Conservation (phyloP, 2,329 filamentous ascomycete genomes). For the Neocucurbitaria cava region DNA sequence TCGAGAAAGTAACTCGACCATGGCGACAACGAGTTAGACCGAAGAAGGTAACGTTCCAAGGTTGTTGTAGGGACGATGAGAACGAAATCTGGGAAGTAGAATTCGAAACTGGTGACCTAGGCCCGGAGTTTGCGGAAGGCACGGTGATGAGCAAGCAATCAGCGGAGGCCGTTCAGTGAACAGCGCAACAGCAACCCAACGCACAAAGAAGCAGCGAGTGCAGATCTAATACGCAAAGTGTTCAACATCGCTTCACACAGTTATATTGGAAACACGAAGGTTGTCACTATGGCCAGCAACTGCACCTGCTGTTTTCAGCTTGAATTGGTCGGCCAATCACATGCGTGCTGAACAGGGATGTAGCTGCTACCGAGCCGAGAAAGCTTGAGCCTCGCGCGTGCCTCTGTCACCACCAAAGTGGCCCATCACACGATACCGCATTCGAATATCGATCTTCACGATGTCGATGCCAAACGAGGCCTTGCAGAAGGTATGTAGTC, state of each 20-base stretch:
- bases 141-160: slow-evolving; percentile 18
- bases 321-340: slow-evolving; percentile 25
- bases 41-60: background rate
- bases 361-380: slow-evolving; percentile 22
- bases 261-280: background rate
- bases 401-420: slow-evolving; percentile 4
- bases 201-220: background rate
- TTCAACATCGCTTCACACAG: background rate
- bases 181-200: background rate
- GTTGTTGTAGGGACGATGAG: background rate
- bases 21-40: slow-evolving; percentile 10
- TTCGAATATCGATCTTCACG: slow-evolving; percentile 35
- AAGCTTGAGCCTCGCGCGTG: slow-evolving; percentile 27
- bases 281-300: slow-evolving; percentile 2
- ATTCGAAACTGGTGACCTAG: slow-evolving; percentile 15
- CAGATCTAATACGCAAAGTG: background rate
- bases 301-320: slow-evolving; percentile 9
- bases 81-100: background rate
- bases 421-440: slow-evolving; percentile 8
- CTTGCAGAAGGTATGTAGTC: slow-evolving; percentile 77
- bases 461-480: slow-evolving; percentile 97
- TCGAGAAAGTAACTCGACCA: slow-evolving; percentile 45
- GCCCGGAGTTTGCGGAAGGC: slow-evolving; percentile 24
- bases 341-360: slow-evolving; percentile 11
- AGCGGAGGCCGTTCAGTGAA: slow-evolving; percentile 11